Base-by-base conservation (phyloP, 148 eudicot species). In the Tetragonia tetragonoides region DNA sequence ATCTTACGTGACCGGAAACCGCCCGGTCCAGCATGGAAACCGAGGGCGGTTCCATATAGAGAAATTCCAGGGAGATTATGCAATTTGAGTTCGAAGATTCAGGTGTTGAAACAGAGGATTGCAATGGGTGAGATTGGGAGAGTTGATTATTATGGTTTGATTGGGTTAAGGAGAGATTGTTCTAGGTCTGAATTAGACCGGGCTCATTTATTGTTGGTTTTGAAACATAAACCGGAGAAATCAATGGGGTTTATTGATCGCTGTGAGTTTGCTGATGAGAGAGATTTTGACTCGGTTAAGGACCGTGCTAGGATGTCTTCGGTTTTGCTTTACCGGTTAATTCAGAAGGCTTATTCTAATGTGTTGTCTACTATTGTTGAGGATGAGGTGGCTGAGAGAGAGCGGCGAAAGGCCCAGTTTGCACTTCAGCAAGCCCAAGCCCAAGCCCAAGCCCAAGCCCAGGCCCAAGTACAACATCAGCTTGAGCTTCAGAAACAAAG, bases 171-270 rank as follows among this genome's bases (percentile, higher is more conserved):
- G 66, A 75, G 91, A n/a, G 99, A 93, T 2, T 95, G 97, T 72
- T 90, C 97, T 6, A 84, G 95, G 74, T 91, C 99, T 2, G 99
- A 95, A 53, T 74, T 95, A 54, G 97, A 93, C 78, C 85, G 99
- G 77, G 94, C 99, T 15, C 97, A 95, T 87, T 82, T 95, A 74
- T 63, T 95, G 53, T 83, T 95, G 28, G 87, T 82, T 16, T 44
- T 95, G 57, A 87, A 91, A 67, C 97, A 95, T 75, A 95, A 95
- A 79, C 99, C 99, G 0, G 97, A 95, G 72, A 91, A 87, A 62
- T 83, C 93, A 18, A 83, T 87, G 7, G 78, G 83, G 15, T 95
- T 95, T 21, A 78, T 95, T 3, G 99, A 91, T 60, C 82, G 94
- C 64, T 93, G 97, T 28, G 94, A 95, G 77, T 90, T 95, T 59